Conservation (phyloP, 1,284 basidiomycete species). For the Marasmius fiardii region DNA sequence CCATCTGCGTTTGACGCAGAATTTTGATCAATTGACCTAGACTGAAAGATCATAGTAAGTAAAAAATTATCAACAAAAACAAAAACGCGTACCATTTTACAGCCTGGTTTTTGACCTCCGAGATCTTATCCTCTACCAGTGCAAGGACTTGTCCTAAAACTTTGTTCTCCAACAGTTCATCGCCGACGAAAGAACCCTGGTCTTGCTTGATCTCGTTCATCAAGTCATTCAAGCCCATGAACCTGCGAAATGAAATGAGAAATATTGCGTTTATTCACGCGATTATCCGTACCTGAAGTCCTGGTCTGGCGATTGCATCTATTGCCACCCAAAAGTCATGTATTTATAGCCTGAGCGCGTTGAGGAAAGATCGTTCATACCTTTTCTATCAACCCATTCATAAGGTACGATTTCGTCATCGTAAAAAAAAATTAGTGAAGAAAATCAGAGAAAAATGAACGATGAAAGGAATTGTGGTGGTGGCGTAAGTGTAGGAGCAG, state of each 20-base stretch:
- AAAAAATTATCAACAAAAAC: not conserved
- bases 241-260: slow-evolving; percentile 43
- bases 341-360: not conserved
- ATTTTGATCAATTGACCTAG: slow-evolving; percentile 87
- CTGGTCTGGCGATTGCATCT: slow-evolving; percentile 85
- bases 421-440: slow-evolving; percentile 2
- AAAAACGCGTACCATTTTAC: slow-evolving; percentile 76
- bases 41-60: slow-evolving; percentile 35
- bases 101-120: slow-evolving; percentile 97
- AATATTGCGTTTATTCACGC: slow-evolving; percentile 22
- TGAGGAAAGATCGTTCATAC: slow-evolving; percentile 27
- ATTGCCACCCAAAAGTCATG: slow-evolving; percentile 13
- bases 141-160: slow-evolving; percentile 78
- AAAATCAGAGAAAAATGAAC: not conserved
- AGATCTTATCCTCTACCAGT: slow-evolving; percentile 90
- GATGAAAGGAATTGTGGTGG: not conserved
- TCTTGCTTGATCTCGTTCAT: slow-evolving; percentile 82
- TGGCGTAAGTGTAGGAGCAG: not conserved
- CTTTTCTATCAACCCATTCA: slow-evolving; percentile 80
- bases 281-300: slow-evolving; percentile 61
- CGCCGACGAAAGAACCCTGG: slow-evolving; percentile 66
- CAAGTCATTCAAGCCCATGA: slow-evolving; percentile 93
- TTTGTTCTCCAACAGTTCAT: slow-evolving; percentile 80
- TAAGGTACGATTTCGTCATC: slow-evolving; percentile 80
- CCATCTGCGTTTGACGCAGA: slow-evolving; percentile 79